Base-by-base conservation (phyloP, 441 rosid species). In the Adansonia grandidieri region DNA sequence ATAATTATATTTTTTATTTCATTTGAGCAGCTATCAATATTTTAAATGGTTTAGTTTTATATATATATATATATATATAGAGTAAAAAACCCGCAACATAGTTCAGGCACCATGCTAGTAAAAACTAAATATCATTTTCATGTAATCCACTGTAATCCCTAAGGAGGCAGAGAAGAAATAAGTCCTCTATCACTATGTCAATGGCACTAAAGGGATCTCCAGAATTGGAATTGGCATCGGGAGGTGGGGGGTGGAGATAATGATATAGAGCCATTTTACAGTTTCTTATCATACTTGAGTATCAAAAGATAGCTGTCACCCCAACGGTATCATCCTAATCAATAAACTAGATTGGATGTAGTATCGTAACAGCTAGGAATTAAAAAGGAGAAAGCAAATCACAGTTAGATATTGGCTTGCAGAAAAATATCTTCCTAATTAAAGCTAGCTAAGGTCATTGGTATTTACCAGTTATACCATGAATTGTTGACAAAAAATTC, bases 401-500 rank as follows among this genome's bases (percentile, higher is more conserved):
- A 9, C 7, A 45, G 3, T 44, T 45, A 67, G 54, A 8, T 45
- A 17, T 51, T n/a, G 28, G 15, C 45, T 67, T 19, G 32, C 53
- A 44, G 51, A 42, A 58, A 64, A 65, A 6, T 40, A n/a, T 40
- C 51, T 66, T 66, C 51, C 50, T 64, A n/a, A 3, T 40, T 65
- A 40, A 40, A n/a, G 13, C 48, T n/a, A 40, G 13, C 20, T 65
- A 22, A 40, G 50, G 50, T 65, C 13, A 8, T 66, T 67, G 71
- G 71, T 45, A 67, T 67, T 67, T 67, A 67, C 50, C 48, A 65
- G 22, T 40, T 65, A 65, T n/a, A 40, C 50, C 17, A 65, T 65
- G 19, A 65, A 65, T 65, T 40, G 20, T 40, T 40, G 13, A 15
- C 15, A 5, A 37, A 22, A 65, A n/a, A 65, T 40, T 40, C 70